Evolutionary conservation across 2,329 filamentous ascomycete species (phyloP), one percentile per base, ranked within the genome.

Genomic region (Arthrinium puccinioides): DNA sequence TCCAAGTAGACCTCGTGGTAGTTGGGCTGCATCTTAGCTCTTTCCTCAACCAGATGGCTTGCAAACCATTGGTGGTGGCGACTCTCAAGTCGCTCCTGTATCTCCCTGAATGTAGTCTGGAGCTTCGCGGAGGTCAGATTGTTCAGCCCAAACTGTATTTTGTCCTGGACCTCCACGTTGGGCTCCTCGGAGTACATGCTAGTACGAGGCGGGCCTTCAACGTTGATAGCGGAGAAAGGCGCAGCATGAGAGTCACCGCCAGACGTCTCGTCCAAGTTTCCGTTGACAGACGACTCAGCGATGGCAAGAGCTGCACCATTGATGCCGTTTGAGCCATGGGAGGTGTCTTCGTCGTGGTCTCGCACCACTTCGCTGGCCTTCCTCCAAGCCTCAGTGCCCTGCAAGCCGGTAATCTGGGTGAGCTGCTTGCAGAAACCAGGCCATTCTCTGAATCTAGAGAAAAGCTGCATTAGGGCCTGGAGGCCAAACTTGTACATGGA

Each of bases 401-500:
- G 84, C 15, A 98, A 72, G 27, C 79, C 84, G 0, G 84, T 82
- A 26, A 95, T 87, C 44, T 87, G 82, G 16, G 94, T 63, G 6
- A 98, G 74, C 44, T 92, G 79, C 43, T 84, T 82, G 58, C 90
- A 97, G 52, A 96, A 94, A 2, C 85, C 86, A n/a, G 88, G 87
- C 92, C 92, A 98, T 55, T 98, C 92, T 5, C 79, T 74, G 33
- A 98, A 78, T 27, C 92, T 79, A 26, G 78, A 73, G 38, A 87
- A 81, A 37, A 97, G 76, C 59, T 97, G 88, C 57, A 96, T 82
- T 42, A 98, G 74, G 13, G 92, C 92, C 57, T 98, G 92, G 10
- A 98, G 73, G 9, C 94, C 92, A 56, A 98, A 98, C 53, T 96
- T 95, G 68, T 92, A 97, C 92, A 98, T 97, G 1, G 87, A 81